Evolutionary conservation across 352 stramenopile species (phyloP), one percentile per base, ranked within the genome.

Genomic region (Pythium oligandrum): DNA sequence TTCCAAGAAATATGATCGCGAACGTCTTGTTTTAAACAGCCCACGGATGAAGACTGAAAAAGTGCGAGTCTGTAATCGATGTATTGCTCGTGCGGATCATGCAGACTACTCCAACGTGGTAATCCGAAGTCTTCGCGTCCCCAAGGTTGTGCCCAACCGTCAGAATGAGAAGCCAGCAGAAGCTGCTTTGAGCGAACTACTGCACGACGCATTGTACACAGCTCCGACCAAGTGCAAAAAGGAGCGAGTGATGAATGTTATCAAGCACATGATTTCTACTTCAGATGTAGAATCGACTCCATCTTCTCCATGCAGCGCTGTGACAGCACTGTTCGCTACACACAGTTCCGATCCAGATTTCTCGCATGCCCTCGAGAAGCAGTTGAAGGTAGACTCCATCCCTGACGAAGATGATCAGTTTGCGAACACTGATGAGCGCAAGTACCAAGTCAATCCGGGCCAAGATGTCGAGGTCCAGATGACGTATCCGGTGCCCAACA

Each of bases 61-160:
- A 10, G 64, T 83, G n/a, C 65, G 73, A n/a, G 64, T 88, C 12
- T 88, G 78, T 36, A 54, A 71, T 44, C 66, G 68, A 46, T 88
- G 78, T 47, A 64, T 80, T 49, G 62, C 73, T 17, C 75, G 75
- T 17, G 69, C 86, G 12, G 64, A 85, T 44, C 57, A 68, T 4
- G 73, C 73, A 10, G 69, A 85, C 52, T 88, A 85, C 52, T 62
- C 80, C 40, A 66, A 68, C 37, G 44, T 78, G 32, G 55, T 66
- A 6, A 54, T 62, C 4, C 10, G 60, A 0, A 68, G 51, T 11
- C 42, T 66, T 9, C 67, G 69, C 3, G 58, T 63, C 17, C 50
- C 57, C 1, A 59, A 42, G 17, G 53, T 78, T 34, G 56, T 68
- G 17, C 47, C 51, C 8, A 66, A 82, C 50, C 31, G 39, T 10